These are phyloP conservation scores for Oryza glaberrima DNA, from an alignment of 176 grass and related monocot species.

Conservation along the genomic window DNA sequence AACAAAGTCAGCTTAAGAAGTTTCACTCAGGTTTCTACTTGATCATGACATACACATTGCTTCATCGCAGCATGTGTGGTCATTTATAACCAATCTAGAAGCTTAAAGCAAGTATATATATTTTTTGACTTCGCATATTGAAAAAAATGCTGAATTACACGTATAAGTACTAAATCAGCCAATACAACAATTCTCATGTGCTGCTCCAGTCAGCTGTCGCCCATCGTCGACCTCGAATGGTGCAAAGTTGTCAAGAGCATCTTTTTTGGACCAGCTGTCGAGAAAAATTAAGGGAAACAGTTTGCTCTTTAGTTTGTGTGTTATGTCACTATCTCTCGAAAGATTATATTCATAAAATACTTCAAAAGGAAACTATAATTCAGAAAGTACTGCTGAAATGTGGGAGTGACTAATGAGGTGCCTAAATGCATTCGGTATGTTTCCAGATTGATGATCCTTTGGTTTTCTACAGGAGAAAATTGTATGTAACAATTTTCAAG, in stretches of 20 bases:
- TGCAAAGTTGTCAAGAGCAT: background rate
- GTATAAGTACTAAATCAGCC: background rate
- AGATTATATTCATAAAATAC: background rate
- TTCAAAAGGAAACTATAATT: background rate
- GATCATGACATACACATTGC: conserved; percentile 1
- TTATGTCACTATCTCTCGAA: background rate
- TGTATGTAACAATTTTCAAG: background rate
- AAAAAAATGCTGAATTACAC: background rate
- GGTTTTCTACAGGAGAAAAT: background rate
- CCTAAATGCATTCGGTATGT: background rate
- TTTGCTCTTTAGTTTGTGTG: background rate
- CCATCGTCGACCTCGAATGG: background rate
- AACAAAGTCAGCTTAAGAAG: conserved; percentile 41
- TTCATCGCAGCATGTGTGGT: conserved; percentile 16
- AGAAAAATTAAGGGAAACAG: background rate
- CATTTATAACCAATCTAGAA: background rate
- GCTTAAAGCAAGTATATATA: background rate
- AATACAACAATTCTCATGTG: conserved; percentile 5
- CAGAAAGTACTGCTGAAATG: background rate
- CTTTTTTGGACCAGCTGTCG: background rate
- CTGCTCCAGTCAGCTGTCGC: background rate
- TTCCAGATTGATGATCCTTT: background rate
- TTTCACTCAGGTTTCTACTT: conserved; percentile 10
- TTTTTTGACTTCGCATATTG: background rate
- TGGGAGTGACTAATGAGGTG: background rate